A percentile compares a stretch with the other conserved stretches of the same genome.
phyloP scores from a whole-genome alignment of 352 stramenopile species.

The Globisporangium polare region DNA sequence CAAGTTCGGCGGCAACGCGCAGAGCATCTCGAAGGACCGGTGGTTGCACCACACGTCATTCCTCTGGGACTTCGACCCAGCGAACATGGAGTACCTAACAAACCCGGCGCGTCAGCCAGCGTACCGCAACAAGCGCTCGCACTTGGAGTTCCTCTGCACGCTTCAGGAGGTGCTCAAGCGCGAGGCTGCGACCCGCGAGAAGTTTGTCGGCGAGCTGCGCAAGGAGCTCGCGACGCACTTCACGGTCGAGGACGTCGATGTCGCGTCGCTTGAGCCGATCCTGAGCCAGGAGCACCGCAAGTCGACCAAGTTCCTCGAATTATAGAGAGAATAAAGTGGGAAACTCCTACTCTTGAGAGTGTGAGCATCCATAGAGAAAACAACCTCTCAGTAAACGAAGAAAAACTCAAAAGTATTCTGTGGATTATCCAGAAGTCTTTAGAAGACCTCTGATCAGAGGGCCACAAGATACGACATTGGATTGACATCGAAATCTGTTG shows the following conservation, averaged over 20 bases:
- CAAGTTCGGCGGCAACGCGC: constrained; percentile 97
- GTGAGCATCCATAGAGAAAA: background rate
- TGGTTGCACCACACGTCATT: constrained; percentile 98
- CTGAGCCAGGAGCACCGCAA: constrained; percentile 59
- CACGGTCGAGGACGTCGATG: constrained; percentile 42
- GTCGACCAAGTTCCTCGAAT: constrained; percentile 54
- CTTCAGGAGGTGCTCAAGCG: constrained; percentile 72
- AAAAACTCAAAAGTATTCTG: background rate
- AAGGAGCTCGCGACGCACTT: constrained; percentile 56
- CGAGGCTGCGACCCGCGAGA: constrained; percentile 30
- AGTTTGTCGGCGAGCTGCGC: constrained; percentile 41
- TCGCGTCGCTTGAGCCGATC: constrained; percentile 44
- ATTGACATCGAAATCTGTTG: background rate
- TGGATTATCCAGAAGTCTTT: background rate
- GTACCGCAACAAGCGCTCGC: constrained; percentile 91
- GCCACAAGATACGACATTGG: background rate
- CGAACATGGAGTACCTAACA: constrained; percentile 95
- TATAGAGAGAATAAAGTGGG: too few relatives aligned
- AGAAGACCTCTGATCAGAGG: background rate
- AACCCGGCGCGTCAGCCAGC: constrained; percentile 93
- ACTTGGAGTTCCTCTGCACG: constrained; percentile 93
- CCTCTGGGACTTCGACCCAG: constrained; percentile 93
- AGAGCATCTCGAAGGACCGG: constrained; percentile 92
- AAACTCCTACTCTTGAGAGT: too few relatives aligned
- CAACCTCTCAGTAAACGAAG: background rate